A percentile compares a stretch with the other conserved stretches of the same genome.
phyloP scores from a whole-genome alignment of 2,329 filamentous ascomycete genomes.

The Neonectria faginata region DNA sequence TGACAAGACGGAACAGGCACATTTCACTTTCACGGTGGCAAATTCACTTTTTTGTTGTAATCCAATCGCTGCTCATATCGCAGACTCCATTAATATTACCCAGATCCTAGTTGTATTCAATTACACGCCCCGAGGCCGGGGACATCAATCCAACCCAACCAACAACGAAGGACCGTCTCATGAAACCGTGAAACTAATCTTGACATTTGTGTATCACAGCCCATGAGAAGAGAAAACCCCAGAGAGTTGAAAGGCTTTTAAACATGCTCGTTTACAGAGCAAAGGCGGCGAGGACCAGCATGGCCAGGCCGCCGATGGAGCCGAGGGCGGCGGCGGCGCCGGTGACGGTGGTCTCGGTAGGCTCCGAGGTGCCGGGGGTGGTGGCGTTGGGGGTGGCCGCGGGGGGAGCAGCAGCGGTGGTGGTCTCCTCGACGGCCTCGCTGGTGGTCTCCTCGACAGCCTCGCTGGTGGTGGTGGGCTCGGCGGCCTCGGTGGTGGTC shows the following conservation, averaged over 20 bases:
- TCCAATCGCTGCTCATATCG: constrained; percentile 21
- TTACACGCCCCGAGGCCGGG: constrained; percentile 15
- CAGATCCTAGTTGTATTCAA: constrained; percentile 26
- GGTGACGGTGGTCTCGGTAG: constrained; percentile 28
- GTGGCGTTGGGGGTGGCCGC: constrained; percentile 30
- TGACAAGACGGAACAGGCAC: background rate
- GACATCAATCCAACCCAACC: constrained; percentile 17
- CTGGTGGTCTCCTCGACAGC: constrained; percentile 23
- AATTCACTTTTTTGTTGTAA: constrained; percentile 6
- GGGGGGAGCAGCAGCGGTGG: constrained; percentile 27
- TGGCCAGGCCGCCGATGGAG: constrained; percentile 49
- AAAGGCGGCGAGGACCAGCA: constrained; percentile 49
- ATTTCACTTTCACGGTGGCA: constrained; percentile 1
- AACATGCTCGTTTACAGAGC: constrained; percentile 49
- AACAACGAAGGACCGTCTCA: constrained; percentile 20
- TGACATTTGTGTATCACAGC: constrained; percentile 9
- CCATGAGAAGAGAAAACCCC: background rate
- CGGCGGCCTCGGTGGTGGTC: constrained; percentile 32
- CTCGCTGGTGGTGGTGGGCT: constrained; percentile 28
- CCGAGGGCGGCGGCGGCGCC: constrained; percentile 48
- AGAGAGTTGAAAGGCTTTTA: background rate
- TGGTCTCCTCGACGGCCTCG: constrained; percentile 30
- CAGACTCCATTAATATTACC: constrained; percentile 33
- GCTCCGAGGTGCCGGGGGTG: constrained; percentile 7
- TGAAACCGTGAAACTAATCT: constrained; percentile 23